These are phyloP conservation scores for Melanomma pulvis-pyrius DNA, from an alignment of 495 filamentous ascomycete species.

Conservation along the genomic window DNA sequence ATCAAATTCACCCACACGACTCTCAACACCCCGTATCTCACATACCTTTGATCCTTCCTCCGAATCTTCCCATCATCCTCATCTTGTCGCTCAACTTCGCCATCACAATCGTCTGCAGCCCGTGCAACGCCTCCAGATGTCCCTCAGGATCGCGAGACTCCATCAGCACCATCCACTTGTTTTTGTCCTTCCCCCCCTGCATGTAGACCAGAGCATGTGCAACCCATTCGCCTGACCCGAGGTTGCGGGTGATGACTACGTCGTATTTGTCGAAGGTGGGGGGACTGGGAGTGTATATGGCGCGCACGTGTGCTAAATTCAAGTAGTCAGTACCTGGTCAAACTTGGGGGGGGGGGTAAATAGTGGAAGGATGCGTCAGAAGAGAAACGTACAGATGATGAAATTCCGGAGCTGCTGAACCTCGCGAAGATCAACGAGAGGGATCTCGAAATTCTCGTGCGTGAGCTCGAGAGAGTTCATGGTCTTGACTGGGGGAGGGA, in stretches of 20 bases:
- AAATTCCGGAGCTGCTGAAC: slow-evolving; percentile 1
- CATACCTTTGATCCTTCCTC: background rate
- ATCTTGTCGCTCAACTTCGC: background rate
- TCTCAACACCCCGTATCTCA: background rate
- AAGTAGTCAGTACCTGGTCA: background rate
- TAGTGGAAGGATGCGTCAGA: background rate
- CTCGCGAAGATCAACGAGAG: background rate
- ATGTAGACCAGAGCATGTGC: background rate
- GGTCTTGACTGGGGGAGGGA: background rate
- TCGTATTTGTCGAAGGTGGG: background rate
- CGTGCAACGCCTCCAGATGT: background rate
- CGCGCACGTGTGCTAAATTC: background rate
- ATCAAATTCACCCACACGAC: too few relatives aligned
- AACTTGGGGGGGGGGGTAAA: too few relatives aligned
- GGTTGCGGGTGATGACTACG: background rate
- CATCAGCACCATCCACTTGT: background rate
- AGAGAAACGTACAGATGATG: background rate
- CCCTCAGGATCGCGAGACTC: background rate
- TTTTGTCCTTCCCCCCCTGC: too few relatives aligned
- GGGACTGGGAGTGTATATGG: background rate
- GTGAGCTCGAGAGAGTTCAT: background rate
- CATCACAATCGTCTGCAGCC: background rate
- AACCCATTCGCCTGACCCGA: background rate
- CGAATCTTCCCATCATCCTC: background rate
- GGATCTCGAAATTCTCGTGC: background rate